A percentile compares a stretch with the other conserved stretches of the same genome.
Evolutionary conservation across 495 filamentous ascomycete species (phyloP).

Genomic region (Annulohypoxylon bovei): DNA sequence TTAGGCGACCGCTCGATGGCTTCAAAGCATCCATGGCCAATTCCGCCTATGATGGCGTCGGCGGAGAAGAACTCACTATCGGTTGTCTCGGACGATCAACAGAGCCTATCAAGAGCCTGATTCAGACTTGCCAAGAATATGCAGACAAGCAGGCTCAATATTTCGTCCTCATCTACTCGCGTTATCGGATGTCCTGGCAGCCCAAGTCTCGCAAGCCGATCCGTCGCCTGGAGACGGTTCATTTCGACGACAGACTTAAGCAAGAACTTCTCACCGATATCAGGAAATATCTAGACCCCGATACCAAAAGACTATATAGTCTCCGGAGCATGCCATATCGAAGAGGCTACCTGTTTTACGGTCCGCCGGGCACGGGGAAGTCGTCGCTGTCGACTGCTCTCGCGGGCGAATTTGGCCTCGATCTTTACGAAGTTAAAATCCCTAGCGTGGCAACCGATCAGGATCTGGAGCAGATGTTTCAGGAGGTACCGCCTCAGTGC

Average conservation of each 20-base stretch:
- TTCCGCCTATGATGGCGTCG: constrained; percentile 45
- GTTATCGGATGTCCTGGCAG: constrained; percentile 54
- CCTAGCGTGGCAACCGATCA: constrained; percentile 57
- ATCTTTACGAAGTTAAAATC: constrained; percentile 71
- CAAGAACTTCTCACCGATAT: constrained; percentile 75
- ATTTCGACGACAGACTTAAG: constrained; percentile 68
- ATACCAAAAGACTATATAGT: constrained; percentile 75
- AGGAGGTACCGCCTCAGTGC: constrained; percentile 66
- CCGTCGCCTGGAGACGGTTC: constrained; percentile 57
- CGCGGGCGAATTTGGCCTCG: constrained; percentile 70
- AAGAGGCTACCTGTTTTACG: constrained; percentile 70
- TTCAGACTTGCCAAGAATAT: constrained; percentile 56
- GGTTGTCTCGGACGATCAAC: constrained; percentile 59
- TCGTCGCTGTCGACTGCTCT: constrained; percentile 70
- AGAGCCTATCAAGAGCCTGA: constrained; percentile 55
- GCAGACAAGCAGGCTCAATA: constrained; percentile 57
- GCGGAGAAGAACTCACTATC: constrained; percentile 56
- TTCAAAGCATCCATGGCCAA: constrained; percentile 52
- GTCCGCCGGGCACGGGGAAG: constrained; percentile 75
- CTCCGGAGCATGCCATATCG: constrained; percentile 73
- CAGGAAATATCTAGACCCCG: constrained; percentile 79
- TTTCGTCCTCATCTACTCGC: constrained; percentile 55
- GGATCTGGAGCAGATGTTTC: constrained; percentile 65
- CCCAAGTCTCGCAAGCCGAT: constrained; percentile 56
- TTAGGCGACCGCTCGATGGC: constrained; percentile 53